These are phyloP conservation scores for Sequoia sempervirens DNA, from an alignment of 75 land plant species.

Conservation along the genomic window DNA sequence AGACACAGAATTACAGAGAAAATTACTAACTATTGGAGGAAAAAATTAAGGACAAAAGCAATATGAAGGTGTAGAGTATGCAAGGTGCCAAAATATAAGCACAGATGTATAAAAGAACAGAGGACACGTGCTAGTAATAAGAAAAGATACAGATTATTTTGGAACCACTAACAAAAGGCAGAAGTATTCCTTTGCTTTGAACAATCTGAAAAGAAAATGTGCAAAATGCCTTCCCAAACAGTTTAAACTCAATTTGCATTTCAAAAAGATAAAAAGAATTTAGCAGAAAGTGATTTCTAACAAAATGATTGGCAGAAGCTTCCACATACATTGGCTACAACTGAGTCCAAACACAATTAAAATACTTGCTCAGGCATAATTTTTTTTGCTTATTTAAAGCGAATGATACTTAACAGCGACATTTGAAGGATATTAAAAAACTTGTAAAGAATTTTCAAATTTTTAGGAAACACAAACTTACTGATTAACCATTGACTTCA, in stretches of 20 bases:
- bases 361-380: background rate
- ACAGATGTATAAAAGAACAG: background rate
- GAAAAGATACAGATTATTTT: background rate
- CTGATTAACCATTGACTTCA: background rate
- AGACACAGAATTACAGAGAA: background rate
- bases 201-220: background rate
- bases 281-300: background rate
- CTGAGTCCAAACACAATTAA: background rate
- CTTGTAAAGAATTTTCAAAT: background rate
- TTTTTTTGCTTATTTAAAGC: background rate
- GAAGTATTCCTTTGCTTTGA: background rate
- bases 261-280: background rate
- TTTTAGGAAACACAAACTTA: background rate
- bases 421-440: background rate
- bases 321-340: background rate
- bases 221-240: background rate
- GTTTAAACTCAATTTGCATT: background rate
- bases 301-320: background rate
- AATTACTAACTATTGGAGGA: background rate
- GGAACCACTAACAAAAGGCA: background rate
- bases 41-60: background rate
- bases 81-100: background rate
- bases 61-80: background rate
- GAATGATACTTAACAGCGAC: background rate
- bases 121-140: background rate